These are phyloP conservation scores for Trichosporon sp. DNA, from an alignment of 1,284 basidiomycete genomes.

Conservation along the genomic window DNA sequence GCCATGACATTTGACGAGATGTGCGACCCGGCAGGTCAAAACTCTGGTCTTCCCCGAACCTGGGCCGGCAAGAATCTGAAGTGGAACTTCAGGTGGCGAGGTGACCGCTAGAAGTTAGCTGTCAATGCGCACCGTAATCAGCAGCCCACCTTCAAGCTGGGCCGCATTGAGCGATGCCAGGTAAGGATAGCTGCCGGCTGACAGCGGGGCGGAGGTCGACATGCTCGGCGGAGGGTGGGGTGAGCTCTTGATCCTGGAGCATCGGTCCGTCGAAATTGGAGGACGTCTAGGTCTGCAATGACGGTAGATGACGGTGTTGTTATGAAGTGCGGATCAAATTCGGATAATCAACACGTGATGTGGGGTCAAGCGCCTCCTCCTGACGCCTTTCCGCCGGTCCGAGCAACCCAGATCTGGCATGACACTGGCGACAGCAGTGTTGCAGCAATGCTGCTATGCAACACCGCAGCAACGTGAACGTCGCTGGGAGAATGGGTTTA, in stretches of 20 bases:
- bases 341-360: neutral
- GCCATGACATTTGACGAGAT: slow-evolving; percentile 60
- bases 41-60: slow-evolving; percentile 68
- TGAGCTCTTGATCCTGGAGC: neutral
- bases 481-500: too few species aligned
- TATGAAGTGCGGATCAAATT: neutral
- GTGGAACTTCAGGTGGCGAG: slow-evolving; percentile 57
- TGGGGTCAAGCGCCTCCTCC: neutral
- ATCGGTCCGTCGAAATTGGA: neutral
- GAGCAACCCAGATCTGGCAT: too few species aligned
- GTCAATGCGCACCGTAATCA: too few species aligned
- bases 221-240: neutral
- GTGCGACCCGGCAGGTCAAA: slow-evolving; percentile 71
- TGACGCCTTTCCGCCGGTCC: too few species aligned
- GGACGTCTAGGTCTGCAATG: neutral
- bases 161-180: slow-evolving; percentile 35
- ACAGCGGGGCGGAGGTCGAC: neutral
- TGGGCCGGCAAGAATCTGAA: slow-evolving; percentile 80
- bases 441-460: too few species aligned
- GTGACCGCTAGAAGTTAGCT: slow-evolving; percentile 57
- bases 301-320: slow-evolving; percentile 2
- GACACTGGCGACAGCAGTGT: too few species aligned
- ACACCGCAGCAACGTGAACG: too few species aligned
- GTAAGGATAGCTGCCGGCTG: slow-evolving; percentile 25
- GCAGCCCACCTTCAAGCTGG: slow-evolving; percentile 32